Evolutionary conservation across 1,139 yeast species (phyloP).

Genomic region (Kodamaea sp.): DNA sequence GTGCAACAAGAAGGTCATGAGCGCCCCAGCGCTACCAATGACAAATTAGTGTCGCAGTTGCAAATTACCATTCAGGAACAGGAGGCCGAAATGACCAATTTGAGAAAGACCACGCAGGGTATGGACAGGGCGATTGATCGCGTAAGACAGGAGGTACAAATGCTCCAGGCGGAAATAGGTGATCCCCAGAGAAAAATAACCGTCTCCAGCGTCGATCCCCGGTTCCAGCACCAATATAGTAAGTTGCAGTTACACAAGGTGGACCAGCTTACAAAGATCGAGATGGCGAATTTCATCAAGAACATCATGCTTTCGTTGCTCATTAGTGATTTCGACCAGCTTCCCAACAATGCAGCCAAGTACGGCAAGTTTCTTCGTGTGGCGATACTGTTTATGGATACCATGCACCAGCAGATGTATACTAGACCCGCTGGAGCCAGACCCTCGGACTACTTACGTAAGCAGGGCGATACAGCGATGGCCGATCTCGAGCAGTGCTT

Average conservation of each 20-base stretch:
- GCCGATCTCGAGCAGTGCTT: conserved; percentile 21
- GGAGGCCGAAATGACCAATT: conserved; percentile 6
- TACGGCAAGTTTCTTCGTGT: conserved; percentile 28
- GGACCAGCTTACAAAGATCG: conserved; percentile 26
- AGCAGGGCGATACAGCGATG: conserved; percentile 11
- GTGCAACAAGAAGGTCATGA: not conserved
- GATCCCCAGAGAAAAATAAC: conserved; percentile 9
- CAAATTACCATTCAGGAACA: conserved; percentile 4
- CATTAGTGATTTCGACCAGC: conserved; percentile 27
- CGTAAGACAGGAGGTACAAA: not conserved
- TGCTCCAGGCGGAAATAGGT: conserved; percentile 10
- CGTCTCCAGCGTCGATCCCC: conserved; percentile 12
- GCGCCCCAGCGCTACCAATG: not conserved
- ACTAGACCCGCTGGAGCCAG: conserved; percentile 4
- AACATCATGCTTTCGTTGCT: conserved; percentile 36
- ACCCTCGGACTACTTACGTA: conserved; percentile 17
- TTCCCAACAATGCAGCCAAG: conserved; percentile 27
- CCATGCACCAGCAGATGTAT: conserved; percentile 25
- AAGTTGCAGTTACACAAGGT: conserved; percentile 29
- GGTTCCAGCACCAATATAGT: conserved; percentile 27
- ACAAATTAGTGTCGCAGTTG: not conserved
- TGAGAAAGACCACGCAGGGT: not conserved
- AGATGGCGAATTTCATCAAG: conserved; percentile 32
- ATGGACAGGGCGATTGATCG: not conserved
- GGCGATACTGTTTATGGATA: conserved; percentile 29